Evolutionary conservation across 2,329 filamentous ascomycete species (phyloP).

Genomic region (Dactylellina leptospora): DNA sequence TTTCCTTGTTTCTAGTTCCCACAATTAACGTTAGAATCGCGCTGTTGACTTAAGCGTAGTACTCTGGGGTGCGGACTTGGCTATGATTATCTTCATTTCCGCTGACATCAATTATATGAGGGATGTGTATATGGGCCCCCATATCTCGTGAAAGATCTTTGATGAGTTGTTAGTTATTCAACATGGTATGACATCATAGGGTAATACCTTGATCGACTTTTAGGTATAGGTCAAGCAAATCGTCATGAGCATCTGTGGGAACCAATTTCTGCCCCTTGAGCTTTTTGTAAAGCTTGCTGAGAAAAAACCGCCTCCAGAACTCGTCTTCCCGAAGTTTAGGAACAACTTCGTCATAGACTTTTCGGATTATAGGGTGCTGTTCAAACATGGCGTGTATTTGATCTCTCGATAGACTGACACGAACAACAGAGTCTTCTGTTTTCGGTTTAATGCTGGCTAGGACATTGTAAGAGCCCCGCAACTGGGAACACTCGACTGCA

Average conservation of each 20-base stretch:
- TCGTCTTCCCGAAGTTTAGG: conserved; percentile 79
- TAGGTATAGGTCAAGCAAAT: conserved; percentile 85
- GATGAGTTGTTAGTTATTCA: not conserved
- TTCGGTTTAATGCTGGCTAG: conserved; percentile 86
- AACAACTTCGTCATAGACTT: conserved; percentile 92
- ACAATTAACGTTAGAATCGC: not conserved
- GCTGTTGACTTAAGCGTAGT: not conserved
- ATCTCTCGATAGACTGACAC: conserved; percentile 85
- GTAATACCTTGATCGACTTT: conserved; percentile 70
- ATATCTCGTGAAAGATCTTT: conserved; percentile 61
- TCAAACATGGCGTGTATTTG: conserved; percentile 92
- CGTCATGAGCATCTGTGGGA: conserved; percentile 78
- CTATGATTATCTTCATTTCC: conserved; percentile 96
- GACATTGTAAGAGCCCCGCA: conserved; percentile 90
- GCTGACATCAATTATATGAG: conserved; percentile 88
- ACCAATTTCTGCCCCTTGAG: conserved; percentile 86
- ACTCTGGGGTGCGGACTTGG: conserved; percentile 35
- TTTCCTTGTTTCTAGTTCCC: conserved; percentile 78
- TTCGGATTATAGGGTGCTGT: conserved; percentile 89
- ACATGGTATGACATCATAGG: no score
- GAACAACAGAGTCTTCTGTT: conserved; percentile 76
- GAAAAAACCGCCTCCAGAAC: conserved; percentile 95
- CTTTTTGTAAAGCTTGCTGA: conserved; percentile 88
- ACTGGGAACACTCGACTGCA: conserved; percentile 86
- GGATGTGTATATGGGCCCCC: conserved; percentile 74